Evolutionary conservation across 2,329 filamentous ascomycete species (phyloP), one percentile per base, ranked within the genome.

Genomic region (Curvularia verruculosa): DNA sequence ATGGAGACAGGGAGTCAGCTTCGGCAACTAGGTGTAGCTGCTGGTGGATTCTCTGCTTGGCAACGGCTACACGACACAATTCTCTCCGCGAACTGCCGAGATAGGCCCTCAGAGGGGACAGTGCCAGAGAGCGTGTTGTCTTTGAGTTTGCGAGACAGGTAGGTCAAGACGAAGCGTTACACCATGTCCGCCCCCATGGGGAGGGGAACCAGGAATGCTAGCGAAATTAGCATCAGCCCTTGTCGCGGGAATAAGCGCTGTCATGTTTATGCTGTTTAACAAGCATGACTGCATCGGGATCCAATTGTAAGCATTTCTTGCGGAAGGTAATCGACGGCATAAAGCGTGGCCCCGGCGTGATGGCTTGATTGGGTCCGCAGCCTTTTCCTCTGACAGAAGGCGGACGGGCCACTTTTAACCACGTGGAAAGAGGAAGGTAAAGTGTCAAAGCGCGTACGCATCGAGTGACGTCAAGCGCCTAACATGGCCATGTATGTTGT

Each of bases 41-140:
- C 43, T 55, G 21, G 47, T 43, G 49, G 44, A 53, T 21, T 31
- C 23, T 53, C 21, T 9, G 52, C 59, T 61, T 61, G 59, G 59
- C 59, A 56, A 59, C 59, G 52, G 52, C 24, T 15, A 28, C 44
- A 37, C 29, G n/a, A 21, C 48, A 53, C 59, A 52, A 52, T 45
- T 49, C 37, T 50, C 45, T 61, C 52, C 40, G 49, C 37, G 5
- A 24, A 43, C 19, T 45, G 39, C 44, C 44, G 54, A 43, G 6
- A 3, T 52, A 19, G 9, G 9, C 44, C 44, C 28, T 6, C 15
- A 39, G 12, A 18, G 31, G 26, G n/a, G n/a, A n/a, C n/a, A n/a
- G 19, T 26, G 50, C 49, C 53, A 46, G 18, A 28, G 43, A n/a
- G 31, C 15, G 15, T 34, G 4, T 36, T n/a, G 13, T 23, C 23